These are phyloP conservation scores for Thinopyrum elongatum DNA, from an alignment of 176 grass and related monocot species.

Conservation along the genomic window DNA sequence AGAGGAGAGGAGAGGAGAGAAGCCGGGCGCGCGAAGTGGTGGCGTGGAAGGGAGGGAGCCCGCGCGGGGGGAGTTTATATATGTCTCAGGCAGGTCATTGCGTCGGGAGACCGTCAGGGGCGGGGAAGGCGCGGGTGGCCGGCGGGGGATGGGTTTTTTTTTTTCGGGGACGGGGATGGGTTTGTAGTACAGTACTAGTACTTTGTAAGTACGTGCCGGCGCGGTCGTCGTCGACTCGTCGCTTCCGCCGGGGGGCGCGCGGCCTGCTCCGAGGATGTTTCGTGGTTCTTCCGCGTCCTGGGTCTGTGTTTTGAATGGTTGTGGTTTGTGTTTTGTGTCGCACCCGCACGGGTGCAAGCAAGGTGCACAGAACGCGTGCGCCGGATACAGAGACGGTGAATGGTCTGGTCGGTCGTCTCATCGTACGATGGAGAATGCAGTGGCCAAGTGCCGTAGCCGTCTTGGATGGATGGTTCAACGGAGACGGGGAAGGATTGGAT, in stretches of 20 bases:
- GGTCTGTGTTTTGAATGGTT: not conserved
- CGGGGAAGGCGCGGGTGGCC: too few species aligned
- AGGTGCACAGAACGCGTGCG: not conserved
- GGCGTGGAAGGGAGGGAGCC: not conserved
- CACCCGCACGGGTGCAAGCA: not conserved
- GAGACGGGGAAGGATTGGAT: not conserved
- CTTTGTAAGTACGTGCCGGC: too few species aligned
- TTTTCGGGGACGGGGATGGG: too few species aligned
- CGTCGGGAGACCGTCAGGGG: too few species aligned
- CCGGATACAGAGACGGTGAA: not conserved
- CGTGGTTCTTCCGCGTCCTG: not conserved
- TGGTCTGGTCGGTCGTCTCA: not conserved
- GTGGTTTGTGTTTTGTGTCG: not conserved
- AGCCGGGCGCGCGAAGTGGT: not conserved
- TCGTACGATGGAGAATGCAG: too few species aligned
- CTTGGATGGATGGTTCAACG: not conserved
- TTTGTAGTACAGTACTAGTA: too few species aligned
- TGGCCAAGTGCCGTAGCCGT: not conserved
- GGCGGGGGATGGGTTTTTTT: too few species aligned
- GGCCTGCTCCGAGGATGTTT: not conserved
- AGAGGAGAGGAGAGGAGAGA: too few species aligned
- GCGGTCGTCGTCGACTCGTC: not conserved
- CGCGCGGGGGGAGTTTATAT: not conserved
- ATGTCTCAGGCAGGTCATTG: not conserved
- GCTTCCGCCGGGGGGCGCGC: not conserved